phyloP scores from a whole-genome alignment of 306 rosid species.

The Trifolium pratense region DNA sequence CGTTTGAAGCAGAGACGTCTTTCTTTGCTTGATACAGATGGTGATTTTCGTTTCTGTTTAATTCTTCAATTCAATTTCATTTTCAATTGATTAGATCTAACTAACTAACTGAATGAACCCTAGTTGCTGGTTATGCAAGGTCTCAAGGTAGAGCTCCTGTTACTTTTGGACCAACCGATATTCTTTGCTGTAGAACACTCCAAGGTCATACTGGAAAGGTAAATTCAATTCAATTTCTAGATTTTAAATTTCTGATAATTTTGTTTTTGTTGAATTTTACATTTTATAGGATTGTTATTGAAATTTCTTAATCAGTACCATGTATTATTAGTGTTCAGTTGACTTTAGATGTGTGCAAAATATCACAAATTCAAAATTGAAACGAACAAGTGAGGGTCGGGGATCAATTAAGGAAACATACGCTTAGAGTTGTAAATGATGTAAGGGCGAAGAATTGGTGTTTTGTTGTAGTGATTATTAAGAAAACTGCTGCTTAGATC shows the following conservation, averaged over 20 bases:
- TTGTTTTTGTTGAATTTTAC: neutral
- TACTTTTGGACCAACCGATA: constrained; percentile 90
- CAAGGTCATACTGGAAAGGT: constrained; percentile 95
- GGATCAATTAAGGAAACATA: constrained; percentile 15
- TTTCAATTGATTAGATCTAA: constrained; percentile 24
- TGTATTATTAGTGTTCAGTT: neutral
- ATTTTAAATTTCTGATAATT: neutral
- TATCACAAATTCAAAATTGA: neutral
- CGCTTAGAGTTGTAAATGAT: neutral
- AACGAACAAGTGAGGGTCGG: neutral
- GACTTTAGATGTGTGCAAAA: neutral
- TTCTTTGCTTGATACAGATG: constrained; percentile 82
- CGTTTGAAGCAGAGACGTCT: constrained; percentile 73
- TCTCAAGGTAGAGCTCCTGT: constrained; percentile 75
- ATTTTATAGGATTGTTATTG: neutral
- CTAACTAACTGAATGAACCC: constrained; percentile 21
- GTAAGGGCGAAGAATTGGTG: neutral
- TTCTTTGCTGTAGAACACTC: constrained; percentile 92
- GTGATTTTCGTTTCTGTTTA: constrained; percentile 35
- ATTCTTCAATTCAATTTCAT: neutral
- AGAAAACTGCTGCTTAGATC: neutral
- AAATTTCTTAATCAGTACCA: neutral
- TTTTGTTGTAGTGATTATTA: neutral
- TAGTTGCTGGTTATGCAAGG: constrained; percentile 76
- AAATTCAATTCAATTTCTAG: neutral